A percentile compares a stretch with the other conserved stretches of the same genome.
These are phyloP conservation scores for Stagonosporopsis cucurbitacearum DNA, from an alignment of 2,329 filamentous ascomycete genomes.

Conservation along the genomic window DNA sequence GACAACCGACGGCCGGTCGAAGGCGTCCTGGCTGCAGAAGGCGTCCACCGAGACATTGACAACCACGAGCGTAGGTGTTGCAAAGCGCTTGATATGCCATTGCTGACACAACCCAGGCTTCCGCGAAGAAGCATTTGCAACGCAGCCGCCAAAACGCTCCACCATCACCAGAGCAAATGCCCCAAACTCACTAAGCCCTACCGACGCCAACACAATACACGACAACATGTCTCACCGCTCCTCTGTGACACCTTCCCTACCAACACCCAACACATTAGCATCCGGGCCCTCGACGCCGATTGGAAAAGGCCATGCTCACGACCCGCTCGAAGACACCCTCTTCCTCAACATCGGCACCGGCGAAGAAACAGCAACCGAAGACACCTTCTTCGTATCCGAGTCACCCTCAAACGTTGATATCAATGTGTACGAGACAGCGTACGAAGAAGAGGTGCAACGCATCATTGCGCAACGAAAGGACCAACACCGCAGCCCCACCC, in stretches of 20 bases:
- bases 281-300: slow-evolving; percentile 41
- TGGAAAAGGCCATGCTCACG: slow-evolving; percentile 66
- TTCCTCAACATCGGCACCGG: slow-evolving; percentile 81
- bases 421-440: slow-evolving; percentile 87
- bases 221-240: slow-evolving; percentile 45
- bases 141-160: slow-evolving; percentile 11
- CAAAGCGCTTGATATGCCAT: not conserved
- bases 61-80: slow-evolving; percentile 31
- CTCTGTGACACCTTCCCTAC: slow-evolving; percentile 28
- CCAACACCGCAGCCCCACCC: slow-evolving; percentile 53
- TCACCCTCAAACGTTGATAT: slow-evolving; percentile 85
- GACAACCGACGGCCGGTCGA: slow-evolving; percentile 60
- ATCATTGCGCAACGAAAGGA: slow-evolving; percentile 62
- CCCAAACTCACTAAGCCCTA: slow-evolving; percentile 27
- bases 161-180: slow-evolving; percentile 24
- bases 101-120: slow-evolving; percentile 9
- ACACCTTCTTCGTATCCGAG: slow-evolving; percentile 71
- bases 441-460: slow-evolving; percentile 78
- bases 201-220: slow-evolving; percentile 38
- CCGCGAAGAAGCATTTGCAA: slow-evolving; percentile 15
- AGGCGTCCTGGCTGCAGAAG: slow-evolving; percentile 59
- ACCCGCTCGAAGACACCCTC: slow-evolving; percentile 68
- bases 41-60: slow-evolving; percentile 58
- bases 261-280: slow-evolving; percentile 22
- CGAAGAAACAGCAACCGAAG: slow-evolving; percentile 45